These are phyloP conservation scores for Dryadomyces quercus-mongolicae DNA, from an alignment of 2,329 filamentous ascomycete species.

Conservation along the genomic window DNA sequence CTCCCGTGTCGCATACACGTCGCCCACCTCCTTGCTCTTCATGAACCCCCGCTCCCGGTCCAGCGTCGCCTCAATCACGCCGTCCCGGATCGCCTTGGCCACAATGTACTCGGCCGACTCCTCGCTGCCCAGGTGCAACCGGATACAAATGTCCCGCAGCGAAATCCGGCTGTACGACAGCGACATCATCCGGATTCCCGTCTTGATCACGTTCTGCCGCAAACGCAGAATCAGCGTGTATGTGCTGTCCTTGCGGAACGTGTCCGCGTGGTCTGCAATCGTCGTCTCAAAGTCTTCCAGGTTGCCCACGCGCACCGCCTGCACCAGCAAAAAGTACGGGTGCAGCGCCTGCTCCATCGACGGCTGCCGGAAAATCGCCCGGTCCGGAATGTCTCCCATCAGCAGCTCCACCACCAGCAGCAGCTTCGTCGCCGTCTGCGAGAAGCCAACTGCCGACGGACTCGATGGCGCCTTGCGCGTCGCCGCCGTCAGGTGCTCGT, in stretches of 20 bases:
- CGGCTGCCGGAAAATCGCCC: slow-evolving; percentile 83
- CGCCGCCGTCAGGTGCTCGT: slow-evolving; percentile 84
- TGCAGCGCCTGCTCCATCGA: slow-evolving; percentile 77
- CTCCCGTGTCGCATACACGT: slow-evolving; percentile 92
- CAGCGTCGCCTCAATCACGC: slow-evolving; percentile 88
- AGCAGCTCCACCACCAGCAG: slow-evolving; percentile 89
- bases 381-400: slow-evolving; percentile 97
- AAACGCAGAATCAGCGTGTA: slow-evolving; percentile 92
- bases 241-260: slow-evolving; percentile 86
- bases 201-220: slow-evolving; percentile 98
- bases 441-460: slow-evolving; percentile 81
- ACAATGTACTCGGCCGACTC: slow-evolving; percentile 99
- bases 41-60: slow-evolving; percentile 94
- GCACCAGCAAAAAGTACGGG: slow-evolving; percentile 88
- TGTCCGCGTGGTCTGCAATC: slow-evolving; percentile 67
- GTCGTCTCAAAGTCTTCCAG: slow-evolving; percentile 84
- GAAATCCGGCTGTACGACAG: slow-evolving; percentile 96
- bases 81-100: slow-evolving; percentile 93
- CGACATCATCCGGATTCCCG: slow-evolving; percentile 97
- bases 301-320: slow-evolving; percentile 92
- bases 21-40: slow-evolving; percentile 95
- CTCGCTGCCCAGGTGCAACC: slow-evolving; percentile 84
- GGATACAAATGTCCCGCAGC: slow-evolving; percentile 91
- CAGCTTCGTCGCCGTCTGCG: slow-evolving; percentile 93
- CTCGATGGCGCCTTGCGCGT: slow-evolving; percentile 91